These are phyloP conservation scores for Pinus albicaulis DNA, from an alignment of 75 land plant species.

Conservation along the genomic window DNA sequence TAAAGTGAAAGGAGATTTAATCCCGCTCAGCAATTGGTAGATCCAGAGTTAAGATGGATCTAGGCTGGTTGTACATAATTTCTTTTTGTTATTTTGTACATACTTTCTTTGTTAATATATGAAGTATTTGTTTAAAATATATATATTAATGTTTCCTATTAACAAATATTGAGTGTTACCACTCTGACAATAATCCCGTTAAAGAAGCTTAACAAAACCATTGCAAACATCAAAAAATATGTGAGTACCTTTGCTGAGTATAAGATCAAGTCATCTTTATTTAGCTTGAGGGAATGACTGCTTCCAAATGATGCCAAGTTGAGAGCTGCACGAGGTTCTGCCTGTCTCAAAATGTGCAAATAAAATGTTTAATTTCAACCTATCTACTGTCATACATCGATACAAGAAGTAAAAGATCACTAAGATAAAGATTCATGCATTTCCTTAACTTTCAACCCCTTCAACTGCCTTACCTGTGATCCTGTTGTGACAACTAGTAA, in stretches of 20 bases:
- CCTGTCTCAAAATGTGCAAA: conserved; percentile 22
- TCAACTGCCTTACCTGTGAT: conserved; percentile 37
- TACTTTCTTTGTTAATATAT: too few relatives aligned
- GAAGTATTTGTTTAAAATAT: too few relatives aligned
- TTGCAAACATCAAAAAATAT: not conserved
- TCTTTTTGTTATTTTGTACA: too few relatives aligned
- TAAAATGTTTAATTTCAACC: conserved; percentile 2
- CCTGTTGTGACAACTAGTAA: conserved; percentile 50
- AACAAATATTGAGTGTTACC: too few relatives aligned
- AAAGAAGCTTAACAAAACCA: not conserved
- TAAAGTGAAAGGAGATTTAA: too few relatives aligned
- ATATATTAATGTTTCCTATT: too few relatives aligned
- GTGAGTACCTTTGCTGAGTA: conserved; percentile 47
- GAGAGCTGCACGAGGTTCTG: conserved; percentile 52
- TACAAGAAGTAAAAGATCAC: not conserved
- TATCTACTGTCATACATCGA: not conserved
- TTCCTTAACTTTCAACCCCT: not conserved
- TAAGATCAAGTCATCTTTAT: conserved; percentile 41
- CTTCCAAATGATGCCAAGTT: conserved; percentile 43
- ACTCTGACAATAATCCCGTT: too few relatives aligned
- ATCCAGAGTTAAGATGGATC: too few relatives aligned
- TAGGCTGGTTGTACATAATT: too few relatives aligned
- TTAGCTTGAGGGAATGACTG: conserved; percentile 33
- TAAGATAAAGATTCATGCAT: not conserved
- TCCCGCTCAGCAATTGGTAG: too few relatives aligned